Conservation (phyloP, 148 eudicot species). For the Cornus kousa region DNA sequence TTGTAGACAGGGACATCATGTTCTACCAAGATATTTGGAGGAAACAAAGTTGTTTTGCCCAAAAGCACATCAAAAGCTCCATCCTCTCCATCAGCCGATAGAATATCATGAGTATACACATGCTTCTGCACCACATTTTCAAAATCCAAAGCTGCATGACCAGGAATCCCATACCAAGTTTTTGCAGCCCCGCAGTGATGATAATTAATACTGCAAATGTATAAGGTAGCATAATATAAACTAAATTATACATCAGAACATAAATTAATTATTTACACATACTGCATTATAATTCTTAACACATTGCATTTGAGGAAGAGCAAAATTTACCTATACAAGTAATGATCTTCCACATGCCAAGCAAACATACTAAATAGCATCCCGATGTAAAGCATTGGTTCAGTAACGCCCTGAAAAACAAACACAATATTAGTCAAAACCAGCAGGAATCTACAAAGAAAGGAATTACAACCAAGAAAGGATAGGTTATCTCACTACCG, state of each 20-base stretch:
- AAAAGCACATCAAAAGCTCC: slow-evolving; percentile 93
- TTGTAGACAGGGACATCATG: slow-evolving; percentile 85
- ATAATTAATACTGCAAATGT: slow-evolving; percentile 76
- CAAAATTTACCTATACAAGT: slow-evolving; percentile 74
- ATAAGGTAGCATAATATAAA: slow-evolving; percentile 11
- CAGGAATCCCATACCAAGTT: slow-evolving; percentile 99
- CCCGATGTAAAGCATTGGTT: slow-evolving; percentile 99
- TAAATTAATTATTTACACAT: background rate
- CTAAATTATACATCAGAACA: background rate
- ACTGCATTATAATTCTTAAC: background rate
- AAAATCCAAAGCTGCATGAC: slow-evolving; percentile 85
- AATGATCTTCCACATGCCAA: slow-evolving; percentile 99
- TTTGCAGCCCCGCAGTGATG: slow-evolving; percentile 99
- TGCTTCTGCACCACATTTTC: slow-evolving; percentile 83
- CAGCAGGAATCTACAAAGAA: background rate
- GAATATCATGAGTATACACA: slow-evolving; percentile 71
- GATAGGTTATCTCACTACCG: slow-evolving; percentile 42
- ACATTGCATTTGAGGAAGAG: background rate
- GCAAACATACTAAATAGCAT: slow-evolving; percentile 99
- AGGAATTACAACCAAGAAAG: background rate
- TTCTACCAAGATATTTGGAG: slow-evolving; percentile 79
- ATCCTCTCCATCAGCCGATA: slow-evolving; percentile 81
- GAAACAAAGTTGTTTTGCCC: slow-evolving; percentile 94
- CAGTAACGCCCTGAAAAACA: slow-evolving; percentile 81
- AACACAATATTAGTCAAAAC: slow-evolving; percentile 5